Evolutionary conservation across 2,329 filamentous ascomycete species (phyloP).

Genomic region (Sclerotinia nivalis): DNA sequence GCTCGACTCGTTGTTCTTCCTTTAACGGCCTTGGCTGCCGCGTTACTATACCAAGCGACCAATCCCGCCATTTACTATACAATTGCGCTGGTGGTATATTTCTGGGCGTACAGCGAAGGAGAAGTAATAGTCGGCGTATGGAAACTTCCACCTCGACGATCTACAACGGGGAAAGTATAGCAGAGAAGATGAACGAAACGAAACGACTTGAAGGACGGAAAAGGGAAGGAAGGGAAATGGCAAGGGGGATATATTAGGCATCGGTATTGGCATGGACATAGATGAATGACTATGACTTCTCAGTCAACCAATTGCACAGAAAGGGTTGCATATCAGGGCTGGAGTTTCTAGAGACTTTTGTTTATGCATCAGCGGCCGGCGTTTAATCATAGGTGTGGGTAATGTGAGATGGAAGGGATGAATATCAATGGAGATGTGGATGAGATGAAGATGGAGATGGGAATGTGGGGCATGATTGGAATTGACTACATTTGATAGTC

Average conservation of each 20-base stretch:
- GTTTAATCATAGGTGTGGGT: conserved; percentile 9
- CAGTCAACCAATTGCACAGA: conserved; percentile 3
- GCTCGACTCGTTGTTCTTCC: conserved; percentile 81
- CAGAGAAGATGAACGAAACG: background rate
- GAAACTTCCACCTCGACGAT: conserved; percentile 35
- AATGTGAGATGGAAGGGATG: background rate
- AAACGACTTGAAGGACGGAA: background rate
- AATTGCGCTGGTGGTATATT: conserved; percentile 82
- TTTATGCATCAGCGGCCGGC: conserved; percentile 20
- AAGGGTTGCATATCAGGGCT: background rate
- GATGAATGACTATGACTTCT: conserved; percentile 14
- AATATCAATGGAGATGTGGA: background rate
- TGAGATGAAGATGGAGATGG: background rate
- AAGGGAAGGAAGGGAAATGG: background rate
- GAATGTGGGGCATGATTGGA: background rate
- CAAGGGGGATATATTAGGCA: background rate
- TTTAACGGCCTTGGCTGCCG: conserved; percentile 69
- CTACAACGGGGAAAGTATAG: conserved; percentile 36
- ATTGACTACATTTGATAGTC: background rate
- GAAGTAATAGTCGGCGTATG: conserved; percentile 62
- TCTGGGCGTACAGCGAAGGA: conserved; percentile 96
- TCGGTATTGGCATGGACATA: conserved; percentile 3
- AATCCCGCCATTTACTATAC: conserved; percentile 92
- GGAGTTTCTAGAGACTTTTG: conserved; percentile 3
- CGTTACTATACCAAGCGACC: conserved; percentile 87